Evolutionary conservation across 495 filamentous ascomycete species (phyloP).

Genomic region (Peziza echinospora): DNA sequence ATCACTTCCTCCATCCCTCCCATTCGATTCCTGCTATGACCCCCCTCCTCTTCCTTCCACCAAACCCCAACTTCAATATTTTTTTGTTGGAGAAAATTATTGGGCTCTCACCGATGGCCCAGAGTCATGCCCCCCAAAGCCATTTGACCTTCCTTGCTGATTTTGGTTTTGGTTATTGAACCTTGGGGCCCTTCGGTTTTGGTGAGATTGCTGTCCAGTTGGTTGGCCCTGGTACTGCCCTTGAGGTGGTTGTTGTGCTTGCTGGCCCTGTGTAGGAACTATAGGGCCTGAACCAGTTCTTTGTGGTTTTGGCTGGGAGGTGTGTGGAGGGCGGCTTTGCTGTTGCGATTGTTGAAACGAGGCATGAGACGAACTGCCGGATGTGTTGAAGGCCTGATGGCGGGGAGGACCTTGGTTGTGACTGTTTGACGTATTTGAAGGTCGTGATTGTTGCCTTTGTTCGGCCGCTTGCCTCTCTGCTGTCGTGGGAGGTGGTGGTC

Average conservation of each 20-base stretch:
- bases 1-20: too few species aligned
- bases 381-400: neutral
- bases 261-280: neutral
- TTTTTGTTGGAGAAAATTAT: constrained; percentile 10
- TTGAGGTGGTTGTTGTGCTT: constrained; percentile 13
- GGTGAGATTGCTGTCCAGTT: constrained; percentile 7
- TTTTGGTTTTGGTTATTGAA: constrained; percentile 6
- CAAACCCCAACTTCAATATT: too few species aligned
- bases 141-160: constrained; percentile 5
- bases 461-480: neutral
- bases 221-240: constrained; percentile 12
- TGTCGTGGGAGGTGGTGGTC: constrained; percentile 27
- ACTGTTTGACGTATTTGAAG: neutral
- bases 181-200: constrained; percentile 7
- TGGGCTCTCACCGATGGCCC: constrained; percentile 16
- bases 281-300: neutral
- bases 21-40: too few species aligned
- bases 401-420: neutral
- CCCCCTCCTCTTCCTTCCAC: too few species aligned
- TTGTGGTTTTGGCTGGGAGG: neutral
- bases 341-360: too few species aligned
- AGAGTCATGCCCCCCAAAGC: constrained; percentile 11
- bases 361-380: too few species aligned
- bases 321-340: neutral
- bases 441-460: neutral